These are phyloP conservation scores for Rhodocollybia butyracea DNA, from an alignment of 768 basidiomycete species.

Conservation along the genomic window DNA sequence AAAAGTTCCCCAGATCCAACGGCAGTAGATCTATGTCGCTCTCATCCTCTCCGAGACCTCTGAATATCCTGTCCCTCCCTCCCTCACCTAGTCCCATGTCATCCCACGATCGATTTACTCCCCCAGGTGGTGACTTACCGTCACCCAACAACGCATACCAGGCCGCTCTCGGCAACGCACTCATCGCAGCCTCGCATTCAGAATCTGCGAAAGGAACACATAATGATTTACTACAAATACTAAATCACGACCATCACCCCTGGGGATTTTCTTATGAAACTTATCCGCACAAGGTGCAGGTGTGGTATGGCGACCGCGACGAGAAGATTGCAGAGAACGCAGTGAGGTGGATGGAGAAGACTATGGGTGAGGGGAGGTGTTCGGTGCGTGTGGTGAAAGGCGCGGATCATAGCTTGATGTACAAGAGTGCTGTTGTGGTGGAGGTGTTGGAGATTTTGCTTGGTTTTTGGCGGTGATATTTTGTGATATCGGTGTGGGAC, in stretches of 20 bases:
- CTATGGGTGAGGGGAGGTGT: constrained; percentile 74
- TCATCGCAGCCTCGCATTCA: constrained; percentile 92
- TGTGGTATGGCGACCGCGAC: constrained; percentile 94
- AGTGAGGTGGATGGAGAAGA: constrained; percentile 88
- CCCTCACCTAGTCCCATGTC: constrained; percentile 49
- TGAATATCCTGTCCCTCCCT: constrained; percentile 39
- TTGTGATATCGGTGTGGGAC: neutral
- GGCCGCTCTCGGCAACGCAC: constrained; percentile 79
- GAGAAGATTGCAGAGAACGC: constrained; percentile 92
- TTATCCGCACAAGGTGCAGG: constrained; percentile 70
- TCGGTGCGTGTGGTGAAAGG: constrained; percentile 79
- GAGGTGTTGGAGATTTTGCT: constrained; percentile 75
- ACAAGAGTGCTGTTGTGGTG: constrained; percentile 81
- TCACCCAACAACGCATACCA: constrained; percentile 42
- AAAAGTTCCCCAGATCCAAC: constrained; percentile 41
- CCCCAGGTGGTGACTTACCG: neutral
- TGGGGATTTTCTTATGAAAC: constrained; percentile 90
- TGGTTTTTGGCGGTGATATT: constrained; percentile 45
- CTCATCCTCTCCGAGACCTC: constrained; percentile 36
- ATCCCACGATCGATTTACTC: constrained; percentile 24
- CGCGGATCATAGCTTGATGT: constrained; percentile 93
- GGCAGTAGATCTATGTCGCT: constrained; percentile 79
- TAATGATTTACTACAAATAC: constrained; percentile 85
- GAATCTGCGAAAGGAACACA: constrained; percentile 92
- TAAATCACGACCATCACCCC: constrained; percentile 83